These are phyloP conservation scores for Citrus trifoliata DNA, from an alignment of 345 rosid species.

Conservation along the genomic window DNA sequence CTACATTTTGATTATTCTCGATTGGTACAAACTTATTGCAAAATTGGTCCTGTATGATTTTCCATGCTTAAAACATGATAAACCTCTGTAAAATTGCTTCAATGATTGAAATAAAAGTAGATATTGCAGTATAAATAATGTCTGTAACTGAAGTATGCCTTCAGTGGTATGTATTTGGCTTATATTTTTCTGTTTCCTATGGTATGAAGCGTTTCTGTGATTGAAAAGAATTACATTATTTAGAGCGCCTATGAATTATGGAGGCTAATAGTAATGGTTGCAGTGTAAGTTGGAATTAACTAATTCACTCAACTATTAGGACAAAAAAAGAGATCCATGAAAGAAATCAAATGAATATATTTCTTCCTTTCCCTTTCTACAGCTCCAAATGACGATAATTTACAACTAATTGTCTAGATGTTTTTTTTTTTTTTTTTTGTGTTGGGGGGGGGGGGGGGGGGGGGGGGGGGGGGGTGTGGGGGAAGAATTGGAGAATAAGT, in stretches of 20 bases:
- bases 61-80: neutral
- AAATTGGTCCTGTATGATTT: neutral
- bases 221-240: neutral
- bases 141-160: neutral
- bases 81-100: neutral
- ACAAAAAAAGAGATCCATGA: too few relatives aligned
- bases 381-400: neutral
- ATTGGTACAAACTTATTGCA: neutral
- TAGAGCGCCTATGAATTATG: neutral
- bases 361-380: neutral
- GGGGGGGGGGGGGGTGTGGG: neutral
- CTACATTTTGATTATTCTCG: neutral
- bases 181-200: neutral
- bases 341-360: neutral
- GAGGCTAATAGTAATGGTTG: too few relatives aligned
- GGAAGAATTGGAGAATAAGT: neutral
- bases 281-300: too few relatives aligned
- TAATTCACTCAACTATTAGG: too few relatives aligned
- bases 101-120: neutral
- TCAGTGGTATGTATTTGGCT: neutral
- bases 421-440: rapidly evolving
- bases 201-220: neutral
- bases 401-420: neutral
- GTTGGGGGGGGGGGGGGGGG: too few relatives aligned
- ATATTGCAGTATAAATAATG: neutral